Evolutionary conservation across 176 grass and related monocot genomes (phyloP).

Genomic region (Canna indica): DNA sequence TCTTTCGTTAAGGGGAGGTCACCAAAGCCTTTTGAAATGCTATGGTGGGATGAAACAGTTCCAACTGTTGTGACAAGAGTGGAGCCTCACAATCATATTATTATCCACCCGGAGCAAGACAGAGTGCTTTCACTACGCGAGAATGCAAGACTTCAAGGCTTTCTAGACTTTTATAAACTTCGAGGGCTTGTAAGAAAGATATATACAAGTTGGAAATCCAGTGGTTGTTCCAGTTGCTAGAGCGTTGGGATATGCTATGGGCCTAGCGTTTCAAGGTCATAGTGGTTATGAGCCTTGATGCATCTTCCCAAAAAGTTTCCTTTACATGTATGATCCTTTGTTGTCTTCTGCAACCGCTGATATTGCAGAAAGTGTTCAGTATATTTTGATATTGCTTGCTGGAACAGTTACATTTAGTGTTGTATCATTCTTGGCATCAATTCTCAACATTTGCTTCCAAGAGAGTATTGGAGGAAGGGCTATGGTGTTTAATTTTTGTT

Average conservation of each 20-base stretch:
- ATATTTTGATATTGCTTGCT: neutral
- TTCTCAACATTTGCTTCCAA: too few relatives aligned
- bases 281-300: neutral
- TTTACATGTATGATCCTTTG: neutral
- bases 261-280: neutral
- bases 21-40: conserved; percentile 53
- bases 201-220: conserved; percentile 33
- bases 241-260: conserved; percentile 23
- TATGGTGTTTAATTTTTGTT: too few relatives aligned
- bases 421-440: too few relatives aligned
- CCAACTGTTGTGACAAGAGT: conserved; percentile 81
- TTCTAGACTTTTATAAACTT: conserved; percentile 59
- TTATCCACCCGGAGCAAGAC: conserved; percentile 57
- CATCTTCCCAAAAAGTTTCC: conserved; percentile 15
- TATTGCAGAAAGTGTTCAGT: neutral
- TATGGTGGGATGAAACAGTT: conserved; percentile 92
- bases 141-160: conserved; percentile 81
- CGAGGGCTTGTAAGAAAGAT: conserved; percentile 38
- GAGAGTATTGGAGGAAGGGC: too few relatives aligned
- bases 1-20: conserved; percentile 61
- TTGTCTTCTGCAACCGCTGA: neutral
- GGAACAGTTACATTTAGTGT: too few relatives aligned
- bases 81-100: conserved; percentile 68
- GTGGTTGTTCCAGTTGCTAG: conserved; percentile 31
- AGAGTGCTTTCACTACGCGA: conserved; percentile 59